These are phyloP conservation scores for Malania oleifera DNA, from an alignment of 164 flowering plant species.

Conservation along the genomic window DNA sequence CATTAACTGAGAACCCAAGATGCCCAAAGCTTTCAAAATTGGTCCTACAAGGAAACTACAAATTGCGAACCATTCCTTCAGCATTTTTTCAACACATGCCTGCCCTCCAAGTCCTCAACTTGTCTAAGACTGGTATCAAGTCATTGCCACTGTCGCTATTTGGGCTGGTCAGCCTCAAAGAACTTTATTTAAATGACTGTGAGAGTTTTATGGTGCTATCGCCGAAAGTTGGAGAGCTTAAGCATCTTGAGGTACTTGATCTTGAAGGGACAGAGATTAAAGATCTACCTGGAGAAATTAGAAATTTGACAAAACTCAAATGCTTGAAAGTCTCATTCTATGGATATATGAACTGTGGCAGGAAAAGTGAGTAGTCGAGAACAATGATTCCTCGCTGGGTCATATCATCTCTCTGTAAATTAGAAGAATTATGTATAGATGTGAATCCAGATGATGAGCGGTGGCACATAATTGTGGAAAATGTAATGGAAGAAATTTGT, in stretches of 20 bases:
- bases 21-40: constrained; percentile 6
- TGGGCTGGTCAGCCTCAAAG: constrained; percentile 4
- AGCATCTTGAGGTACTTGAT: constrained; percentile 7
- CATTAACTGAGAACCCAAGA: neutral
- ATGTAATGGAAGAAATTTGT: constrained; percentile 1
- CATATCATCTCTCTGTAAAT: neutral
- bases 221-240: neutral
- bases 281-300: constrained; percentile 1
- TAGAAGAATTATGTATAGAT: constrained; percentile 8
- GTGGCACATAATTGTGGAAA: constrained; percentile 7
- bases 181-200: constrained; percentile 11
- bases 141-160: constrained; percentile 13
- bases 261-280: neutral
- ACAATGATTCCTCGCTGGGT: neutral
- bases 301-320: neutral
- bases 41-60: constrained; percentile 8
- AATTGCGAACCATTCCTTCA: constrained; percentile 7
- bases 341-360: neutral
- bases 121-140: constrained; percentile 8
- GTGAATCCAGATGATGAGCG: constrained; percentile 5
- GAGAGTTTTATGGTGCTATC: neutral
- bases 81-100: constrained; percentile 16
- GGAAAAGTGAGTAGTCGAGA: neutral
- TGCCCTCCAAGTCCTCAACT: constrained; percentile 12
- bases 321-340: constrained; percentile 4